Evolutionary conservation across 176 grass and related monocot species (phyloP).

Genomic region (Oryza coarctata): DNA sequence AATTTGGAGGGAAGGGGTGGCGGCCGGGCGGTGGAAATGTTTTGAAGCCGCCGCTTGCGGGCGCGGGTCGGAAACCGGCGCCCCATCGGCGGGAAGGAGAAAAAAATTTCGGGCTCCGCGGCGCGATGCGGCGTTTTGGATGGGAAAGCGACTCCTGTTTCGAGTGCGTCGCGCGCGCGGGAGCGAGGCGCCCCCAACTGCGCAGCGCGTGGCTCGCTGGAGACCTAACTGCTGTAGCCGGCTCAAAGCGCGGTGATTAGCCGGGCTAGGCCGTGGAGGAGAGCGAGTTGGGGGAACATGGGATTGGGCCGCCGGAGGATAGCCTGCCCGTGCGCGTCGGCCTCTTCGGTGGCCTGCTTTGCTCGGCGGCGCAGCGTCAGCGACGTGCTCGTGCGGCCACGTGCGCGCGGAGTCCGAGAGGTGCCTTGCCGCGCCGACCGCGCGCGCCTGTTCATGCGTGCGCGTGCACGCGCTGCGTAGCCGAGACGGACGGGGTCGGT

Average conservation of each 20-base stretch:
- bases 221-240: not conserved
- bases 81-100: conserved; percentile 20
- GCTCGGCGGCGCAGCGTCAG: no score
- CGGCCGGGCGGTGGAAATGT: conserved; percentile 24
- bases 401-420: no score
- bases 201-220: no score
- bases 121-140: not conserved
- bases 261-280: not conserved
- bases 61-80: not conserved
- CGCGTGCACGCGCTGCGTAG: no score
- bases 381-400: no score
- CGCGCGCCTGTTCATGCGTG: no score
- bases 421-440: no score
- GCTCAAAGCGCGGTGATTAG: not conserved
- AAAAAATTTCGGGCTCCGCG: conserved; percentile 10
- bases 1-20: not conserved
- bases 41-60: not conserved
- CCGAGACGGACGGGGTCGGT: not conserved
- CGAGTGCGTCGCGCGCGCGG: not conserved
- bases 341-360: not conserved
- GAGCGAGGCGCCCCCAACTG: not conserved
- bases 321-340: no score
- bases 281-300: no score
- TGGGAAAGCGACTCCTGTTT: not conserved
- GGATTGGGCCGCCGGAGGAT: no score